Base-by-base conservation (phyloP, 1,284 basidiomycete genomes). In the Boletellus deceptivus region DNA sequence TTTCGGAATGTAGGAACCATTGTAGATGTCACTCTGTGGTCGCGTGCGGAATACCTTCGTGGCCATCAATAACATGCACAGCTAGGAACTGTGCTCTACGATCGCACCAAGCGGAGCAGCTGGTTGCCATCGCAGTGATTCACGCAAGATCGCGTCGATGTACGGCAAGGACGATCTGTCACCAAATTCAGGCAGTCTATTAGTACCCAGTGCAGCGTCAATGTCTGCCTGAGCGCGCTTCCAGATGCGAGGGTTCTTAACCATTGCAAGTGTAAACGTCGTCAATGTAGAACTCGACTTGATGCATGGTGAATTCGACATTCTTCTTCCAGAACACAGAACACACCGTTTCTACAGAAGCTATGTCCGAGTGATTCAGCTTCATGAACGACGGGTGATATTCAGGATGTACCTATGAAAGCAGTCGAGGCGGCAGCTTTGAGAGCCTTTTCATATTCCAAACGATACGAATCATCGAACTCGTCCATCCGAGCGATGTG, bases 121-220 rank as follows among this genome's bases (percentile, higher is more conserved):
- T 8, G 65, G 64, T 17, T 58, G 50, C 61, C 63, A 69, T 38
- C 67, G 65, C 53, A 60, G 35, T 8, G 41, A 67, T 58, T 78
- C 76, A 16, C 70, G 70, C 16, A 78, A 41, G 7, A 74, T 51
- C 0, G 70, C 70, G 8, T 67, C 62, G 8, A 76, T 46, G 43
- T 75, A 77, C 0, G 72, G 72, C 34, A 79, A 55, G 0, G 55
- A 55, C 1, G 61, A 46, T 29, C 68, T 58, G 48, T 79, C 77
- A 5, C 61, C 59, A 20, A 75, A 72, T 1, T 60, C 65, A 0
- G 78, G 77, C 0, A 78, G 56, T 14, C 72, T 61, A 5, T 68
- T 63, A 0, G 35, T 50, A 3, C 74, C 74, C 11, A 75, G 46
- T 6, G 73, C 59, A 1, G 55, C 44, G 29, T 77, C 74, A 5